Evolutionary conservation across 2,329 filamentous ascomycete genomes (phyloP).

Genomic region (Phyllachora maydis): DNA sequence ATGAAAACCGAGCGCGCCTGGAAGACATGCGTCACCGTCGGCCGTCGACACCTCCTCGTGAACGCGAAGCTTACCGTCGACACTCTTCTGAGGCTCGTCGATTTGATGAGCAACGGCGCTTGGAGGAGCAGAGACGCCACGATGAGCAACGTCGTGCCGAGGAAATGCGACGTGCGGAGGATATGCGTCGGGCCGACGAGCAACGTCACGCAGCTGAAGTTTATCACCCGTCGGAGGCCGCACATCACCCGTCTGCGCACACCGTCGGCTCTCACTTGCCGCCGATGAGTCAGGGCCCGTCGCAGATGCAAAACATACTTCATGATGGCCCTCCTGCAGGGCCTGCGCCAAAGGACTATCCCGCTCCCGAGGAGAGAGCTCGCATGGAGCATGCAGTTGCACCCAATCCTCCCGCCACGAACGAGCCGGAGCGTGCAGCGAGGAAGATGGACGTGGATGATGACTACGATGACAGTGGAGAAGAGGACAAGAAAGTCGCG

Average conservation of each 20-base stretch:
- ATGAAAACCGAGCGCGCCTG: constrained; percentile 69
- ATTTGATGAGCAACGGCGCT: constrained; percentile 39
- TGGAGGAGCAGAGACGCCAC: constrained; percentile 28
- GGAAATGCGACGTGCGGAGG: constrained; percentile 30
- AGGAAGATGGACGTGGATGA: constrained; percentile 96
- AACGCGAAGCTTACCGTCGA: constrained; percentile 41
- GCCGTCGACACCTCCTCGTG: constrained; percentile 50
- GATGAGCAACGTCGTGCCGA: constrained; percentile 40
- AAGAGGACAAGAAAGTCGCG: constrained; percentile 52
- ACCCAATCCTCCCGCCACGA: constrained; percentile 26
- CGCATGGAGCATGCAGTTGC: constrained; percentile 22
- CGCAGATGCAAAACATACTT: constrained; percentile 28
- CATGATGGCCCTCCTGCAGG: constrained; percentile 27
- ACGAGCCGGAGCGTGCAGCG: constrained; percentile 65
- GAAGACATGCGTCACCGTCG: constrained; percentile 70
- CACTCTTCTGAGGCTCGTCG: constrained; percentile 56
- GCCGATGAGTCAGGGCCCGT: constrained; percentile 33
- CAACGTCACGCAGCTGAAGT: constrained; percentile 54
- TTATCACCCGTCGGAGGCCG: constrained; percentile 84
- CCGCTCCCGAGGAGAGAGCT: constrained; percentile 30
- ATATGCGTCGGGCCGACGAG: constrained; percentile 29
- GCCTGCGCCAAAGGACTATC: constrained; percentile 29
- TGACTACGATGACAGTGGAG: constrained; percentile 86
- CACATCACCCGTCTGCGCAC: constrained; percentile 57
- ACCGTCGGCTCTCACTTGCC: constrained; percentile 36